phyloP scores from a whole-genome alignment of 306 rosid genomes.

The Crataegus laevigata region DNA sequence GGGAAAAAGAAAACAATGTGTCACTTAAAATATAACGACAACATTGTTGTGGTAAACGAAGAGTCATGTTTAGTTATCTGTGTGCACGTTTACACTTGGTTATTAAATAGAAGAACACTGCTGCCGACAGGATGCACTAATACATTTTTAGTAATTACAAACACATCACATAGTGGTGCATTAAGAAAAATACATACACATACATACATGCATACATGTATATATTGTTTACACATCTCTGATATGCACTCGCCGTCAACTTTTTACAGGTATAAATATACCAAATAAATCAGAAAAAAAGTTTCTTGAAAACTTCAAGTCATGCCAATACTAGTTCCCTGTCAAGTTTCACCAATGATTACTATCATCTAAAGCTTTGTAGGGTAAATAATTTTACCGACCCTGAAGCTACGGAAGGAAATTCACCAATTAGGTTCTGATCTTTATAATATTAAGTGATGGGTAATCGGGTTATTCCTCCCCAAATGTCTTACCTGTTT shows the following conservation, averaged over 20 bases:
- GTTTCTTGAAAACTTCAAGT: not conserved
- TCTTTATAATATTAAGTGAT: not conserved
- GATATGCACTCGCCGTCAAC: not conserved
- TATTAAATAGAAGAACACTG: not conserved
- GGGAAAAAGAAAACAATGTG: not conserved
- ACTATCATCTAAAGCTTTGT: not conserved
- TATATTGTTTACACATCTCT: not conserved
- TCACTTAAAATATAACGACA: not conserved
- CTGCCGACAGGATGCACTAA: not conserved
- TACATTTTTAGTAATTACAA: not conserved
- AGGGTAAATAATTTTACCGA: not conserved
- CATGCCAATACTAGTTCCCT: not conserved
- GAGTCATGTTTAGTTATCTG: not conserved
- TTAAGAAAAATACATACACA: not conserved
- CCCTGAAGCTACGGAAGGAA: not conserved
- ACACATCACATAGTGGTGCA: not conserved
- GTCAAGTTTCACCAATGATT: not conserved
- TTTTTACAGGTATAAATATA: not conserved
- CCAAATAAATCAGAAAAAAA: not conserved
- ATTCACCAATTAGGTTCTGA: not conserved
- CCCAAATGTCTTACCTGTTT: conserved; percentile 53
- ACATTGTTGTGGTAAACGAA: not conserved
- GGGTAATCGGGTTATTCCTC: not conserved
- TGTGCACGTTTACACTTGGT: not conserved
- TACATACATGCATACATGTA: no score